Percentiles rank a stretch among this genome's conserved stretches.
phyloP scores from a whole-genome alignment of 2,329 filamentous ascomycete species.

The Talaromyces sp. region DNA sequence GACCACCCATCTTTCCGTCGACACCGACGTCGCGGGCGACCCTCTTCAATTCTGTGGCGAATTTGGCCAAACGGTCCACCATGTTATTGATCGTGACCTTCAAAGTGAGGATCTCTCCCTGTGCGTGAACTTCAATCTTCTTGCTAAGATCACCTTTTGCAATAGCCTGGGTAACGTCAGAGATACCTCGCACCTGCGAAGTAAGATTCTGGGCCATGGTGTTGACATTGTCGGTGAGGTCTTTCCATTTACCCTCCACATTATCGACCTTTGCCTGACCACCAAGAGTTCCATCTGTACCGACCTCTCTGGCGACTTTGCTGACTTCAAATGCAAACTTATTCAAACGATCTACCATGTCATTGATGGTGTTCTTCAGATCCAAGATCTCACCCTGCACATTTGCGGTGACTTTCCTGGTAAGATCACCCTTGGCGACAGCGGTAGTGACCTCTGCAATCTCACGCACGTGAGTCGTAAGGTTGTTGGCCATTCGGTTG shows the following conservation, averaged over 20 bases:
- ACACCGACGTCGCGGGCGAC: slow-evolving; percentile 93
- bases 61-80: slow-evolving; percentile 87
- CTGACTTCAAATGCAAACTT: slow-evolving; percentile 61
- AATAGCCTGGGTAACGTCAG: slow-evolving; percentile 86
- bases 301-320: slow-evolving; percentile 60
- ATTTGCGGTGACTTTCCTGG: slow-evolving; percentile 87
- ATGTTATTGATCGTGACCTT: slow-evolving; percentile 98
- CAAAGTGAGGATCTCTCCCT: slow-evolving; percentile 84
- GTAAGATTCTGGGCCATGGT: slow-evolving; percentile 62
- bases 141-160: slow-evolving; percentile 90
- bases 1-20: slow-evolving; percentile 95
- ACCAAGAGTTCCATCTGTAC: slow-evolving; percentile 58
- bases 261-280: slow-evolving; percentile 60
- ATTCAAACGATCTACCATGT: slow-evolving; percentile 60
- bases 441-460: slow-evolving; percentile 93
- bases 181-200: slow-evolving; percentile 74
- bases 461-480: slow-evolving; percentile 92
- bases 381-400: slow-evolving; percentile 88
- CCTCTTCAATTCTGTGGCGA: slow-evolving; percentile 88
- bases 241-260: slow-evolving; percentile 62
- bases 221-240: slow-evolving; percentile 62
- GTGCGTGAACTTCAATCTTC: slow-evolving; percentile 88
- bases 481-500: slow-evolving; percentile 94
- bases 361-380: slow-evolving; percentile 78
- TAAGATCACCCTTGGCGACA: slow-evolving; percentile 85